Percentiles rank a stretch among this genome's conserved stretches.
phyloP scores from a whole-genome alignment of 1,284 basidiomycete genomes.

The Ustilago curta region DNA sequence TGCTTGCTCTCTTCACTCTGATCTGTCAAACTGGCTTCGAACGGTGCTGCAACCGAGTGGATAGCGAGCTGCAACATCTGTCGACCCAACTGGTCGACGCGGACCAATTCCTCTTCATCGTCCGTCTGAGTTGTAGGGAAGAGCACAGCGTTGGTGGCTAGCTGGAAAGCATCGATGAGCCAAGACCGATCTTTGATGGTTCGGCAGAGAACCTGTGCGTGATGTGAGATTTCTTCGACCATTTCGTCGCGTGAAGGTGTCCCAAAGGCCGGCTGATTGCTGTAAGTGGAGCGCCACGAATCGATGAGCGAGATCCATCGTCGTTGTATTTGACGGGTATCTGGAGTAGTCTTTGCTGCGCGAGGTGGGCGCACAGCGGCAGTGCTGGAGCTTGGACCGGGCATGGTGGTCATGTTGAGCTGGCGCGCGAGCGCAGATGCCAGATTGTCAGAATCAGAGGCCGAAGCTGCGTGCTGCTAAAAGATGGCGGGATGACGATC shows the following conservation, averaged over 20 bases:
- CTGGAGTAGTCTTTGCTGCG: neutral
- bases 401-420: slow-evolving; percentile 1
- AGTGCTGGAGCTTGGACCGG: slow-evolving; percentile 18
- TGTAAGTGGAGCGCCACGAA: slow-evolving; percentile 17
- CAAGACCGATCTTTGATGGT: slow-evolving; percentile 21
- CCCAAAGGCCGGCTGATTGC: neutral
- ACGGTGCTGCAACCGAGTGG: slow-evolving; percentile 23
- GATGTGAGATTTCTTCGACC: slow-evolving; percentile 35
- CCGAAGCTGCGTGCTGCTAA: too few relatives aligned
- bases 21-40: slow-evolving; percentile 9
- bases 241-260: slow-evolving; percentile 19
- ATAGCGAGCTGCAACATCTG: slow-evolving; percentile 36
- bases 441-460: neutral
- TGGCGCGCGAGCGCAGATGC: too few relatives aligned
- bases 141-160: slow-evolving; percentile 35
- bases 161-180: slow-evolving; percentile 36
- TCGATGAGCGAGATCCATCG: slow-evolving; percentile 46
- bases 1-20: neutral
- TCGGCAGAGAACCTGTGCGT: slow-evolving; percentile 35
- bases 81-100: slow-evolving; percentile 28
- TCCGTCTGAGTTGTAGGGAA: neutral
- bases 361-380: neutral
- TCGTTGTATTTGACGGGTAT: slow-evolving; percentile 12
- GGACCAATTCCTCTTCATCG: slow-evolving; percentile 2
- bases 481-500: too few relatives aligned